Evolutionary conservation across 2,329 filamentous ascomycete genomes (phyloP), one percentile per base, ranked within the genome.

Genomic region (Cladosporium sphaerospermum): DNA sequence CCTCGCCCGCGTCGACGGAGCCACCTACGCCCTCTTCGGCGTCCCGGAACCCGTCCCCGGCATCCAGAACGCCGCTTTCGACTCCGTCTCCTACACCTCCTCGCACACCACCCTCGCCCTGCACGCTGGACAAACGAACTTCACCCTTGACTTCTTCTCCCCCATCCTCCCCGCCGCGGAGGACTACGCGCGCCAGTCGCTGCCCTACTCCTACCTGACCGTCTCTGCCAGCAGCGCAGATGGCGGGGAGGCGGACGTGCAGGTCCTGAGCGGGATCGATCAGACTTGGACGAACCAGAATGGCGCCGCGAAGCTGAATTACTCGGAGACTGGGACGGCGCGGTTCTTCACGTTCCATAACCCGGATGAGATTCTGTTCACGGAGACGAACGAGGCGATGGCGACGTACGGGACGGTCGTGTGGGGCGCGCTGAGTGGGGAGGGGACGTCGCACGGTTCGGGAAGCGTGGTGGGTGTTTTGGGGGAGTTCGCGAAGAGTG

Each of bases 231-330:
- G 52, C 10, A 54, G 53, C 32, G 43, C 41, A 9, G 54, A 33
- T 8, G 41, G 44, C 4, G 9, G 31, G 6, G 53, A 28, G 13
- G 40, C 44, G 9, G 49, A 54, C 1, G 56, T 70, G 8, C 61
- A 69, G 47, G 56, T 71, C n/a, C 63, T 67, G 45, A 64, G 59
- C 31, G 67, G 62, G n/a, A 64, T 70, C 19, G 67, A 70, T 54
- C 59, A 64, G 9, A 63, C 61, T 1, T 71, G 69, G 67, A 69
- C 64, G 1, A 65, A 63, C n/a, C 64, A 65, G 37, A 52, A 55
- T 34, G 61, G 62, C 5, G 57, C 58, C 23, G 57, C 62, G 5
- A 39, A 52, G 2, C 49, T 63, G 14, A 63, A 59, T 31, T 60
- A 59, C 16, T 59, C 60, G 2, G 54, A 42, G 2, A 45, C 52